A percentile compares a stretch with the other conserved stretches of the same genome.
Evolutionary conservation across 352 stramenopile species (phyloP).

Genomic region (Globisporangium rhizosaccharum): DNA sequence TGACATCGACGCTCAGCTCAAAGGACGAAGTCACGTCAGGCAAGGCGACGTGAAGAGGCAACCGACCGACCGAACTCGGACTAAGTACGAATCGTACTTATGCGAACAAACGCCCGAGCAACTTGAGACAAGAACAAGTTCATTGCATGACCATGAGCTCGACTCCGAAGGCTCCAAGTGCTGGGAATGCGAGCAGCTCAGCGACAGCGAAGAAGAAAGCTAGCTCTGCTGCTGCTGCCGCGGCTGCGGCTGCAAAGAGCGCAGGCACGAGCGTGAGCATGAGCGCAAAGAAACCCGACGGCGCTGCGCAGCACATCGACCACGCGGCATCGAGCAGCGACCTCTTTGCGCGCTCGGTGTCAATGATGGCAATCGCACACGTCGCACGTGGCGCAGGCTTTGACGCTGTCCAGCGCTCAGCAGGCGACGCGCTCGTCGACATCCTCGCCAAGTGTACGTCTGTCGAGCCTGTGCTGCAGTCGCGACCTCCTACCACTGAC

Average conservation of each 20-base stretch:
- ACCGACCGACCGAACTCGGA: no score
- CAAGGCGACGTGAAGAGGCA: no score
- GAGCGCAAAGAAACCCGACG: constrained; percentile 22
- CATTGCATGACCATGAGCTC: neutral
- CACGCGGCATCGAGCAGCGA: constrained; percentile 30
- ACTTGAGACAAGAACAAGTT: neutral
- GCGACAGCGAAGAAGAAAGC: constrained; percentile 22
- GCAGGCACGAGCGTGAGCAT: constrained; percentile 42
- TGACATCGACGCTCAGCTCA: no score
- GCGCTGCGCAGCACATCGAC: constrained; percentile 14
- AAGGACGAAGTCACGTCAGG: no score
- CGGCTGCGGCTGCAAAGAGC: constrained; percentile 1
- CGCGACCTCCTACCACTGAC: no score
- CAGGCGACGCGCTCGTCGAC: constrained; percentile 40
- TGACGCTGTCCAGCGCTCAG: constrained; percentile 44
- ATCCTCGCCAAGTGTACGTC: constrained; percentile 45
- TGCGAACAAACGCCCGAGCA: no score
- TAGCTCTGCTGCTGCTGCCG: constrained; percentile 3
- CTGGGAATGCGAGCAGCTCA: neutral
- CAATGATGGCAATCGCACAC: constrained; percentile 46
- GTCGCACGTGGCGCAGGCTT: constrained; percentile 46
- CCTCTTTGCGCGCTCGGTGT: constrained; percentile 42
- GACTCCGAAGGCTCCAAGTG: neutral
- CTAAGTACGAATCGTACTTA: no score
- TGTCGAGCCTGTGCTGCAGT: neutral